Conservation (phyloP, 192 early-diverging fungal genomes). For the Kappamyces sp. region DNA sequence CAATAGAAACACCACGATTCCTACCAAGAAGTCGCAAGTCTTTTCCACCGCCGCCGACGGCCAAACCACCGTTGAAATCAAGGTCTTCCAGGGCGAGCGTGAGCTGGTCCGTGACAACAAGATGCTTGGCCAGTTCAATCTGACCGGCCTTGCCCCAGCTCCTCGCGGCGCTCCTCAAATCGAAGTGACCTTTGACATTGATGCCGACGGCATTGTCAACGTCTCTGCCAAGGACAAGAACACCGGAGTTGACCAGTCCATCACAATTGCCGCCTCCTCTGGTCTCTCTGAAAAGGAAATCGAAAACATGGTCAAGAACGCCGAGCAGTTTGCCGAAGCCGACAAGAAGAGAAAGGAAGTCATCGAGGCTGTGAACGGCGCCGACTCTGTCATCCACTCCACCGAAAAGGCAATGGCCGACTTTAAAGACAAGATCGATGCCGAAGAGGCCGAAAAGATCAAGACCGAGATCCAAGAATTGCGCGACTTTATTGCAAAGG, state of each 20-base stretch:
- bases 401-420: conserved; percentile 94
- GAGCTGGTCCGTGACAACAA: conserved; percentile 97
- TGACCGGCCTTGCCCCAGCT: conserved; percentile 90
- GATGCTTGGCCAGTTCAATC: conserved; percentile 95
- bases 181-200: conserved; percentile 98
- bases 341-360: conserved; percentile 89
- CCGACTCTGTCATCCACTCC: conserved; percentile 83
- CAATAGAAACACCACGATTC: conserved; percentile 96
- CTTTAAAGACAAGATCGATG: conserved; percentile 94
- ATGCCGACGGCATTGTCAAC: conserved; percentile 99
- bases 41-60: conserved; percentile 99
- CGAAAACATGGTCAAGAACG: conserved; percentile 91
- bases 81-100: conserved; percentile 98
- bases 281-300: conserved; percentile 91
- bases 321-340: conserved; percentile 84
- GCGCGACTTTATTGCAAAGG: conserved; percentile 70
- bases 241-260: conserved; percentile 89
- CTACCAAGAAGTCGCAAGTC: conserved; percentile 98
- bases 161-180: conserved; percentile 96
- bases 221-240: conserved; percentile 95
- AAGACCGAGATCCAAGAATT: conserved; percentile 72
- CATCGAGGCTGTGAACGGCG: conserved; percentile 92
- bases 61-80: conserved; percentile 96
- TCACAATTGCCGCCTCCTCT: conserved; percentile 93
- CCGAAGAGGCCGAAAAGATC: conserved; percentile 81